Conservation (phyloP, 2,329 filamentous ascomycete species). For the Rugonectria rugulosa region DNA sequence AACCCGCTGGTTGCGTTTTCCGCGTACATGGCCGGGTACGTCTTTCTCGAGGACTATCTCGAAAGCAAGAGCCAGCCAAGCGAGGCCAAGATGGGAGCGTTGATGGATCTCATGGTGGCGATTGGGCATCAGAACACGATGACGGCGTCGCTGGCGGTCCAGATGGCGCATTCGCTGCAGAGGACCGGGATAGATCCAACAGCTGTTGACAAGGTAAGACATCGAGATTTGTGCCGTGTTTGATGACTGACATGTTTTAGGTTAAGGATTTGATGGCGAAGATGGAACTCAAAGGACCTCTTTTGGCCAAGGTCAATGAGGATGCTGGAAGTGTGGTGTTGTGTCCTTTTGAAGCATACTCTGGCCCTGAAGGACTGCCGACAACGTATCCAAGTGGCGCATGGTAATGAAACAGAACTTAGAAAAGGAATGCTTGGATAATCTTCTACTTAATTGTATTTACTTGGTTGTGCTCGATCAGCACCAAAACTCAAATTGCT, state of each 20-base stretch:
- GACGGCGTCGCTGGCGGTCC: slow-evolving; percentile 73
- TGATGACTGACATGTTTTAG: neutral
- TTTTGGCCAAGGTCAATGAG: slow-evolving; percentile 26
- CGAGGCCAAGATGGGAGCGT: slow-evolving; percentile 68
- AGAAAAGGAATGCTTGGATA: no score
- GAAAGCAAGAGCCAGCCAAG: slow-evolving; percentile 60
- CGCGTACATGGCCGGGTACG: slow-evolving; percentile 73
- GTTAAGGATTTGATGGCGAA: slow-evolving; percentile 25
- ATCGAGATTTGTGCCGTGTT: no score
- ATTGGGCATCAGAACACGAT: slow-evolving; percentile 71
- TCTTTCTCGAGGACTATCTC: slow-evolving; percentile 75
- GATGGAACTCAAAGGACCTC: slow-evolving; percentile 23
- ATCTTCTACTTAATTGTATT: no score
- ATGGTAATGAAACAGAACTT: neutral
- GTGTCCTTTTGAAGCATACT: slow-evolving; percentile 31
- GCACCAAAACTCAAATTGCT: no score
- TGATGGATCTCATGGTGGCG: slow-evolving; percentile 71
- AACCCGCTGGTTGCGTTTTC: slow-evolving; percentile 77
- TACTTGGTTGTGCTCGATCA: no score
- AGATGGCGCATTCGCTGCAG: slow-evolving; percentile 70
- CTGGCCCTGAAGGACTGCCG: slow-evolving; percentile 24
- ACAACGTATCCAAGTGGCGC: slow-evolving; percentile 11
- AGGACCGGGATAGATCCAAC: slow-evolving; percentile 45
- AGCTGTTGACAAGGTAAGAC: slow-evolving; percentile 34
- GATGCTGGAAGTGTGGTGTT: slow-evolving; percentile 28